A percentile compares a stretch with the other conserved stretches of the same genome.
Evolutionary conservation across 2,329 filamentous ascomycete species (phyloP).

Genomic region (Talaromyces marneffei): DNA sequence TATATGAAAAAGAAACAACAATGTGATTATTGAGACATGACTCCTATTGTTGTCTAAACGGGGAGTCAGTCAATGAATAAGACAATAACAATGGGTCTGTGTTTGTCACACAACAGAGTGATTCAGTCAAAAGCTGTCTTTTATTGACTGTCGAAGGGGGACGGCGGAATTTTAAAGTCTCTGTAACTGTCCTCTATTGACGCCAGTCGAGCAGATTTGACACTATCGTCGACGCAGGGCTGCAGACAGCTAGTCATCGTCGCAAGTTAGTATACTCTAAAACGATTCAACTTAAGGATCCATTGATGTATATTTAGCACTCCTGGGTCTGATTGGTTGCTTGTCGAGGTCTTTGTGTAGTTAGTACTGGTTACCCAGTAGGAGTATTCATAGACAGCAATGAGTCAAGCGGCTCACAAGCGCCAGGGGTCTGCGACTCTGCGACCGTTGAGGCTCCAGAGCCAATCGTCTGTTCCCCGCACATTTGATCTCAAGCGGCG

Average conservation of each 20-base stretch:
- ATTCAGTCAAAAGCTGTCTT: neutral
- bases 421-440: conserved; percentile 6
- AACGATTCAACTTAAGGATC: conserved; percentile 2
- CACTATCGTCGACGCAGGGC: neutral
- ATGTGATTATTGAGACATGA: conserved; percentile 10
- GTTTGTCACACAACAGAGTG: neutral
- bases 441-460: neutral
- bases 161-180: conserved; percentile 8
- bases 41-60: conserved; percentile 5
- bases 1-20: neutral
- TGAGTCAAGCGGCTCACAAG: conserved; percentile 8
- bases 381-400: neutral
- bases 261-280: neutral
- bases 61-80: neutral
- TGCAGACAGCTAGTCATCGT: conserved; percentile 10
- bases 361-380: neutral
- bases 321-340: neutral
- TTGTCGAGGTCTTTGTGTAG: neutral
- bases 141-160: neutral
- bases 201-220: neutral
- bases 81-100: neutral
- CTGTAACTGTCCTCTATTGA: neutral
- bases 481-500: conserved; percentile 3
- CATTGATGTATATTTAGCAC: neutral
- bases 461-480: conserved; percentile 9